Percentiles rank a stretch among this genome's conserved stretches.
Evolutionary conservation across 768 basidiomycete species (phyloP).

Genomic region (Lactifluus volemus): DNA sequence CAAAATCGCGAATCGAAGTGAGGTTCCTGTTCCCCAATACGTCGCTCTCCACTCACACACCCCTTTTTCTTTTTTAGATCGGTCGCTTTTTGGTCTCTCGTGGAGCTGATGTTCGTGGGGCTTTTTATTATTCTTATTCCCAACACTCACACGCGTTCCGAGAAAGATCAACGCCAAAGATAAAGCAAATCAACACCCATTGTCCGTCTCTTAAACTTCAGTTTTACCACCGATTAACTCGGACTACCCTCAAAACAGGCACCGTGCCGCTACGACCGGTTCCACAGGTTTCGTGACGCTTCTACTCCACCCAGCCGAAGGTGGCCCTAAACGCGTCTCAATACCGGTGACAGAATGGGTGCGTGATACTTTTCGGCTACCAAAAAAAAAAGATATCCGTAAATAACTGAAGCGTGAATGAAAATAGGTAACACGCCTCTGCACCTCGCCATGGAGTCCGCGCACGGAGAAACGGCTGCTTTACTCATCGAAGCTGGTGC

Average conservation of each 20-base stretch:
- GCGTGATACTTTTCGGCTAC: neutral
- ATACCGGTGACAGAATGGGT: conserved; percentile 79
- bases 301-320: conserved; percentile 76
- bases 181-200: conserved; percentile 84
- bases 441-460: conserved; percentile 96
- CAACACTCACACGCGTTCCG: conserved; percentile 26
- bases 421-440: conserved; percentile 83
- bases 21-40: neutral
- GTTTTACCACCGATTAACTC: neutral
- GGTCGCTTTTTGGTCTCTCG: conserved; percentile 76
- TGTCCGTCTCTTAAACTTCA: conserved; percentile 47
- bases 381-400: neutral
- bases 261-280: conserved; percentile 94
- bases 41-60: neutral
- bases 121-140: conserved; percentile 19
- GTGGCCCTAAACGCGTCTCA: conserved; percentile 66
- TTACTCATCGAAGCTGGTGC: conserved; percentile 92
- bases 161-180: conserved; percentile 88
- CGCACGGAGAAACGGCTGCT: conserved; percentile 85
- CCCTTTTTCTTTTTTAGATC: conserved; percentile 46
- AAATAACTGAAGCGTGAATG: neutral
- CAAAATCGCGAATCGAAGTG: conserved; percentile 81
- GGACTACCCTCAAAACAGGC: conserved; percentile 37
- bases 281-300: conserved; percentile 83
- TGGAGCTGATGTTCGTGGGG: conserved; percentile 78